phyloP scores from a whole-genome alignment of 495 filamentous ascomycete species.

The Penicillium paradoxum region DNA sequence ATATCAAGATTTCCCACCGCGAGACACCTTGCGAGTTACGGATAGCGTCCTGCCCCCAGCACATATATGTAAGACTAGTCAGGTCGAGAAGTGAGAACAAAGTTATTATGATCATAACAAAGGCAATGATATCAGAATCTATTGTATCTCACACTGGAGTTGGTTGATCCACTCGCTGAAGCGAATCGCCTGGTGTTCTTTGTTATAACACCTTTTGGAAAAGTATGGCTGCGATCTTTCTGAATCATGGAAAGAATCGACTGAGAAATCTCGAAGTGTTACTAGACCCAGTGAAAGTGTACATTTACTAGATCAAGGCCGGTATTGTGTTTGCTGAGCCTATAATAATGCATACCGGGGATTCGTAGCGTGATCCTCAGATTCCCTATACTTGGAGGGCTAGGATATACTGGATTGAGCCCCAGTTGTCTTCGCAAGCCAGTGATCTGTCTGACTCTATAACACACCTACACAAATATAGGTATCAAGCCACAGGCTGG shows the following conservation, averaged over 20 bases:
- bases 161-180: conserved; percentile 3
- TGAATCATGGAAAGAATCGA: neutral
- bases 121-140: too few species aligned
- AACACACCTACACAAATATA: neutral
- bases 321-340: neutral
- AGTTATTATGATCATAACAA: too few species aligned
- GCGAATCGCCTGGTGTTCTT: neutral
- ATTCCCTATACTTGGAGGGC: neutral
- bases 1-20: too few species aligned
- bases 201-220: neutral
- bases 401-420: neutral
- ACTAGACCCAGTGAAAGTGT: neutral
- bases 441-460: neutral
- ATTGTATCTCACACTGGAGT: neutral
- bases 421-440: neutral
- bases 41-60: too few species aligned
- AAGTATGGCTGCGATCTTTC: neutral
- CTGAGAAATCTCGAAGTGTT: neutral
- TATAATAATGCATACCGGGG: neutral
- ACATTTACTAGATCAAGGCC: neutral
- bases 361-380: neutral
- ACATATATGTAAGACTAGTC: too few species aligned
- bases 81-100: too few species aligned
- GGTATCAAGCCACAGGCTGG: neutral
- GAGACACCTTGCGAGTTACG: too few species aligned